These are phyloP conservation scores for Edaphochlamys debaryana DNA, from an alignment of 139 green algal species.

Conservation along the genomic window DNA sequence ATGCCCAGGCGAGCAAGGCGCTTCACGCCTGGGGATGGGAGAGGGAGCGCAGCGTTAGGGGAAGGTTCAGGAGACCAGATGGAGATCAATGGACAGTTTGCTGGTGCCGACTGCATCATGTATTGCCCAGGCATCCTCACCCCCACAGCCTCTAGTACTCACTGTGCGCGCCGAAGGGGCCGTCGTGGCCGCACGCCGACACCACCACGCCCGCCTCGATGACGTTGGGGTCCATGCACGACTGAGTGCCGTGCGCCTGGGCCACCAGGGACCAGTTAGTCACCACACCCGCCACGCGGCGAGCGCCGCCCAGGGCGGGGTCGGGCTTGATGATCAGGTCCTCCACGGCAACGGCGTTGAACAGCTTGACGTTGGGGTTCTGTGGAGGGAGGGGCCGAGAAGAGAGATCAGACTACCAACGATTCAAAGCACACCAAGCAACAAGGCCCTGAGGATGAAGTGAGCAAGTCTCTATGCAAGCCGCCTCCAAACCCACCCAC, in stretches of 20 bases:
- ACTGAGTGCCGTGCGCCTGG: conserved; percentile 94
- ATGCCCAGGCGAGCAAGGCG: conserved; percentile 90
- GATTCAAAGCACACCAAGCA: too few species aligned
- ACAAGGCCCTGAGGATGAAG: too few species aligned
- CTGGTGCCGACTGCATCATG: too few species aligned
- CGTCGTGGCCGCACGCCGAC: conserved; percentile 93
- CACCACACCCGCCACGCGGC: conserved; percentile 77
- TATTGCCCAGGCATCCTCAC: too few species aligned
- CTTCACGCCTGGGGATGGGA: conserved; percentile 79
- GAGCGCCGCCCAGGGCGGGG: conserved; percentile 4
- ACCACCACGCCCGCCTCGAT: conserved; percentile 81
- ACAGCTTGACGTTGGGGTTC: conserved; percentile 96
- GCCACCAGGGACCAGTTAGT: conserved; percentile 99
- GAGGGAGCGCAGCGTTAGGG: too few species aligned
- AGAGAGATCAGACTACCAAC: background rate
- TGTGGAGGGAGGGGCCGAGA: conserved; percentile 1
- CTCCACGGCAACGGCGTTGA: conserved; percentile 93
- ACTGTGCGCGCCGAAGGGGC: conserved; percentile 90
- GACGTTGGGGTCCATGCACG: conserved; percentile 96
- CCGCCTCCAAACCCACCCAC: too few species aligned
- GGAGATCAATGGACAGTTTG: too few species aligned
- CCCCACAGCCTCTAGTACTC: conserved; percentile 19
- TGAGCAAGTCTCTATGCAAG: too few species aligned
- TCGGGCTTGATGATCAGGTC: conserved; percentile 78
- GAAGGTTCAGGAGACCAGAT: too few species aligned